Conservation (phyloP, 2,329 filamentous ascomycete species). For the Tympanopsis confertula region DNA sequence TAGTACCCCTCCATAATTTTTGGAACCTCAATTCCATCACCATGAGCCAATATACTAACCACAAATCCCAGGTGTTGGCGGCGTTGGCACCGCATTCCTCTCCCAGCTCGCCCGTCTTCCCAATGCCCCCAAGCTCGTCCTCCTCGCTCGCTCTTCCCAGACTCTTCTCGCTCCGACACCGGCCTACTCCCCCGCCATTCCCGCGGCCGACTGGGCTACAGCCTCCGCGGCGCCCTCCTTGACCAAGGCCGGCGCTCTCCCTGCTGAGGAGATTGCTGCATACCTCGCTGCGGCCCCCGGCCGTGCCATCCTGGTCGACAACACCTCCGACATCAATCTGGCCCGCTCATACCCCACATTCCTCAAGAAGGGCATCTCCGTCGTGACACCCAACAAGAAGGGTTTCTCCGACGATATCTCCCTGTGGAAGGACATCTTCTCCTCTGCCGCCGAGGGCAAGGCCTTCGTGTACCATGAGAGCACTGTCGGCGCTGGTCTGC, state of each 20-base stretch:
- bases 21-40: constrained; percentile 4
- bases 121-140: constrained; percentile 39
- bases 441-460: constrained; percentile 35
- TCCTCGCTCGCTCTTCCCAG: constrained; percentile 32
- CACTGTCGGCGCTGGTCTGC: constrained; percentile 61
- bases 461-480: constrained; percentile 62
- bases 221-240: constrained; percentile 38
- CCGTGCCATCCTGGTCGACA: constrained; percentile 57
- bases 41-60: not conserved
- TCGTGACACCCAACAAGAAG: constrained; percentile 70
- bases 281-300: constrained; percentile 52
- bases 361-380: constrained; percentile 51
- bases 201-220: constrained; percentile 38
- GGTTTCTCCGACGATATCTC: constrained; percentile 51
- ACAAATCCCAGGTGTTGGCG: constrained; percentile 45
- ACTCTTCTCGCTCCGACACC: constrained; percentile 53
- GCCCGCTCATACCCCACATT: constrained; percentile 55
- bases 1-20: constrained; percentile 1
- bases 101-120: constrained; percentile 43
- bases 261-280: constrained; percentile 42
- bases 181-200: constrained; percentile 44
- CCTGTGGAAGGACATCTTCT: constrained; percentile 57
- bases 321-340: constrained; percentile 56
- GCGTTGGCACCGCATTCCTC: constrained; percentile 59
- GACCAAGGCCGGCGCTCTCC: constrained; percentile 38